These are phyloP conservation scores for Volvox reticuliferus DNA, from an alignment of 139 green algal genomes.

Conservation along the genomic window DNA sequence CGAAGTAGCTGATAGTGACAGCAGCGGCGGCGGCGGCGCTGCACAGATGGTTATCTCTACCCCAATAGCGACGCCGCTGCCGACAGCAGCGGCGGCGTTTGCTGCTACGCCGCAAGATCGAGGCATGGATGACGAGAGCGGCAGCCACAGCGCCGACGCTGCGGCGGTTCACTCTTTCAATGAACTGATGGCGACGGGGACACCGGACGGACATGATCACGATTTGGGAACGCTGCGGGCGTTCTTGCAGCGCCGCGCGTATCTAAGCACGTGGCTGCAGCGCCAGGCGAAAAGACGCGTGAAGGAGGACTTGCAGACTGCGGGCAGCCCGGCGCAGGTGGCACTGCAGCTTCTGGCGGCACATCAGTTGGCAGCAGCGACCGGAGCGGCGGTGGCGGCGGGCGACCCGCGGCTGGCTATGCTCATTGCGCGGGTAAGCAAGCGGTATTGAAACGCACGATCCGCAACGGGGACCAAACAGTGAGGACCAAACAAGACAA, in stretches of 20 bases:
- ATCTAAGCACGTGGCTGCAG: constrained; percentile 59
- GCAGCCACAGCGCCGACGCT: neutral
- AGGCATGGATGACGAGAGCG: neutral
- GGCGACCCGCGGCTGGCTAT: constrained; percentile 83
- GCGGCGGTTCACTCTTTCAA: too few relatives aligned
- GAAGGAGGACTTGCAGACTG: constrained; percentile 38
- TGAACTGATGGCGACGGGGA: too few relatives aligned
- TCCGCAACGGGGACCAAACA: too few relatives aligned
- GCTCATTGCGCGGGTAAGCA: constrained; percentile 70
- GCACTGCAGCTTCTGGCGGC: constrained; percentile 79
- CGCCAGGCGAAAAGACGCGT: constrained; percentile 48
- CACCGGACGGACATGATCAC: neutral
- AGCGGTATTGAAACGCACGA: too few relatives aligned
- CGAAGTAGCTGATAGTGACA: constrained; percentile 22
- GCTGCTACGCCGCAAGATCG: neutral
- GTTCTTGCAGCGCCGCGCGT: constrained; percentile 49
- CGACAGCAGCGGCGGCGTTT: neutral
- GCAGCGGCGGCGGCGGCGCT: neutral
- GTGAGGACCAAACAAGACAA: too few relatives aligned
- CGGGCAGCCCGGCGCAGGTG: constrained; percentile 11
- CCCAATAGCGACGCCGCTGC: neutral
- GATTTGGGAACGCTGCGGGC: constrained; percentile 36
- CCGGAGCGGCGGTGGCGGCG: constrained; percentile 66
- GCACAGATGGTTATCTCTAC: constrained; percentile 33
- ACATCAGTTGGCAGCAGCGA: constrained; percentile 62